Evolutionary conservation across 345 rosid genomes (phyloP).

Genomic region (Reutealis trisperma): DNA sequence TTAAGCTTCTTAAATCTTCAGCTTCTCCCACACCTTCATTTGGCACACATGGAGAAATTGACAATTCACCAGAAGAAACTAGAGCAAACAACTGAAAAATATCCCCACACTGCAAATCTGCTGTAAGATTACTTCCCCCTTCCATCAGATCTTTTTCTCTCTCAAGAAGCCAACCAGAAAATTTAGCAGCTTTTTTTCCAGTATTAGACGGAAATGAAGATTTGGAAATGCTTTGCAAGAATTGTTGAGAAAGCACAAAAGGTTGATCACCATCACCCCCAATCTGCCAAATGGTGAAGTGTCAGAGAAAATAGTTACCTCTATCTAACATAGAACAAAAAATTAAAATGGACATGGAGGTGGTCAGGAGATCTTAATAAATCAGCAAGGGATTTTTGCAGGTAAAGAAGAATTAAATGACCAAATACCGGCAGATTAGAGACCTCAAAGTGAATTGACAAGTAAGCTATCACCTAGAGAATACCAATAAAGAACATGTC

Average conservation of each 20-base stretch:
- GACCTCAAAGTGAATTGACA: not conserved
- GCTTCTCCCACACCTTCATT: slow-evolving; percentile 94
- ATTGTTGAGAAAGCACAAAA: slow-evolving; percentile 74
- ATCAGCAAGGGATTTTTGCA: not conserved
- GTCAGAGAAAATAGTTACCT: not conserved
- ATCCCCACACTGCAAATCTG: slow-evolving; percentile 93
- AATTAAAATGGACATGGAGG: not conserved
- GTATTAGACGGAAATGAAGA: slow-evolving; percentile 77
- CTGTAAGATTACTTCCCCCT: slow-evolving; percentile 53
- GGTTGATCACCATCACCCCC: slow-evolving; percentile 84
- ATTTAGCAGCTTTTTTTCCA: slow-evolving; percentile 76
- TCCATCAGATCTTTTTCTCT: slow-evolving; percentile 57
- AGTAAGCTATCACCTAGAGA: not conserved
- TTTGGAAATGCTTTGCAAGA: slow-evolving; percentile 69
- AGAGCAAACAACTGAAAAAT: slow-evolving; percentile 68
- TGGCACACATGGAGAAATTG: slow-evolving; percentile 66
- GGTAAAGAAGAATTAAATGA: not conserved
- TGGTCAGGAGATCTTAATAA: not conserved
- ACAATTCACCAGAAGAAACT: slow-evolving; percentile 76
- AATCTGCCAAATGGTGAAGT: slow-evolving; percentile 49
- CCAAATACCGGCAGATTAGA: not conserved
- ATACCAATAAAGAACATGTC: not conserved
- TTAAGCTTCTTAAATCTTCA: slow-evolving; percentile 73
- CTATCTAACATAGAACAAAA: not conserved
- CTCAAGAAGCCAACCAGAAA: slow-evolving; percentile 71